phyloP scores from a whole-genome alignment of 441 rosid species.

The Omphalea diandra region DNA sequence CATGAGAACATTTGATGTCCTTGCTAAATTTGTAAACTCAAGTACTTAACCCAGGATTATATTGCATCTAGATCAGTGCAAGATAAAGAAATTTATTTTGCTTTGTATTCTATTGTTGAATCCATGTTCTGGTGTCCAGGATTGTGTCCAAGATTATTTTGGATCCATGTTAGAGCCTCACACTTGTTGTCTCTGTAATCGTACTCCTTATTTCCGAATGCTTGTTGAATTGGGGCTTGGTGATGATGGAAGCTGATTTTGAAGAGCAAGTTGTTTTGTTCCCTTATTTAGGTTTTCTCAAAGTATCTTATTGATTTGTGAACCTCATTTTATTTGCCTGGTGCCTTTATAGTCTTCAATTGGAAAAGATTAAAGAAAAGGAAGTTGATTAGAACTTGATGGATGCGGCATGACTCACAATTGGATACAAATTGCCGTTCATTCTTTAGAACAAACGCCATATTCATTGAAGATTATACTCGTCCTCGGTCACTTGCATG shows the following conservation, averaged over 20 bases:
- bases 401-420: neutral
- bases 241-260: neutral
- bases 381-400: neutral
- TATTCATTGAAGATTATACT: neutral
- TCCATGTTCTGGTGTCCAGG: neutral
- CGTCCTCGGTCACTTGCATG: neutral
- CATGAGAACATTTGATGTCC: neutral
- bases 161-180: neutral
- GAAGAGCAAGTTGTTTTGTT: neutral
- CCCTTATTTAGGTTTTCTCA: neutral
- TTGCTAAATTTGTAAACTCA: neutral
- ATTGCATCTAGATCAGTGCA: neutral
- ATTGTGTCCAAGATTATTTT: too few relatives aligned
- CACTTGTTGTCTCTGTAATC: neutral
- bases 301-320: neutral
- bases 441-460: neutral
- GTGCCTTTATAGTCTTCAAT: neutral
- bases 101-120: neutral
- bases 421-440: neutral
- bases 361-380: neutral
- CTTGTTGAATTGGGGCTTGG: neutral
- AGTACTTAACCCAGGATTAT: neutral
- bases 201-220: neutral
- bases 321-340: neutral
- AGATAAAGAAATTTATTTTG: neutral